A percentile compares a stretch with the other conserved stretches of the same genome.
Evolutionary conservation across 2,329 filamentous ascomycete genomes (phyloP).

Genomic region (Botrytis squamosa): DNA sequence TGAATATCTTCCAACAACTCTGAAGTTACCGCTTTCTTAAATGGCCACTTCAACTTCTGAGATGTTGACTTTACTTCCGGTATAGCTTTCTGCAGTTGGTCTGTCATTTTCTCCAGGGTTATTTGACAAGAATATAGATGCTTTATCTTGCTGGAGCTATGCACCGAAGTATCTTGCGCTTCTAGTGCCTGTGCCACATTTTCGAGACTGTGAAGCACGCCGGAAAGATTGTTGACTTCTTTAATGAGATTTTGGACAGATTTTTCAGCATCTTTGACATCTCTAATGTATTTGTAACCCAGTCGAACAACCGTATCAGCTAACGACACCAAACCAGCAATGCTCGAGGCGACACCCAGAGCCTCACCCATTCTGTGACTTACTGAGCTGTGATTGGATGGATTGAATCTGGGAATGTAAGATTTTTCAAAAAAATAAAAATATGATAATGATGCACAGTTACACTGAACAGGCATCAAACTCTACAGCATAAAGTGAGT

Average conservation of each 20-base stretch:
- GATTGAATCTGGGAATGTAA: too few species aligned
- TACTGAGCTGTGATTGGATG: too few species aligned
- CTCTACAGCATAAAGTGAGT: too few species aligned
- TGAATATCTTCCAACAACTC: slow-evolving; percentile 24
- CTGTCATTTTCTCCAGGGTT: slow-evolving; percentile 22
- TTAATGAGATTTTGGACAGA: slow-evolving; percentile 12
- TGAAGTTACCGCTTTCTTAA: slow-evolving; percentile 18
- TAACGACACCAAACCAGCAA: slow-evolving; percentile 23
- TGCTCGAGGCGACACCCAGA: slow-evolving; percentile 4
- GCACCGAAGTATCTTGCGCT: not conserved
- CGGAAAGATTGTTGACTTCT: slow-evolving; percentile 22
- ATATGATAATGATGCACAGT: too few species aligned
- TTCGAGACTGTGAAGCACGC: slow-evolving; percentile 18
- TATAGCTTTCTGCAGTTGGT: slow-evolving; percentile 13
- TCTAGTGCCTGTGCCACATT: slow-evolving; percentile 8
- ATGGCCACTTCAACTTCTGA: slow-evolving; percentile 25
- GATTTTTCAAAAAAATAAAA: too few species aligned
- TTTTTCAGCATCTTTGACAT: slow-evolving; percentile 18
- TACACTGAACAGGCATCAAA: too few species aligned
- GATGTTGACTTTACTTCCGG: not conserved
- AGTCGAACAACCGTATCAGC: slow-evolving; percentile 17
- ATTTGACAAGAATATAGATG: slow-evolving; percentile 25
- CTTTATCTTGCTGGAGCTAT: slow-evolving; percentile 13
- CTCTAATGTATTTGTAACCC: slow-evolving; percentile 23
- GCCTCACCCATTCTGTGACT: not conserved